Percentiles rank a stretch among this genome's conserved stretches.
These are phyloP conservation scores for Casaregolazyma suthepensis DNA, from an alignment of 1,139 yeast genomes.

Conservation along the genomic window DNA sequence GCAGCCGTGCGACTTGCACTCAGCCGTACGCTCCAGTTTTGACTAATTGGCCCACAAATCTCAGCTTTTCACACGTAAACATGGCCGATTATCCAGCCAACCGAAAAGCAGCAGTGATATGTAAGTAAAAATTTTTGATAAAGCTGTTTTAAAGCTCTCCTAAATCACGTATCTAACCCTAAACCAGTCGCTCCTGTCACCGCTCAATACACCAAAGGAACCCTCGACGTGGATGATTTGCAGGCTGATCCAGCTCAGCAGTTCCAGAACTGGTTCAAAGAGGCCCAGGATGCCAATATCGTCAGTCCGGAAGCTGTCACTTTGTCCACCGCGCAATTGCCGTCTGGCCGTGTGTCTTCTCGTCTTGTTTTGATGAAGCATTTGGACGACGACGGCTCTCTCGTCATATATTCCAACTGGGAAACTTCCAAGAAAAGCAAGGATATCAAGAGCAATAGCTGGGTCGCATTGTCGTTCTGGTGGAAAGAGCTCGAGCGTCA, in stretches of 20 bases:
- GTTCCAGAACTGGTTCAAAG: constrained; percentile 78
- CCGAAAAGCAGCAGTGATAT: constrained; percentile 14
- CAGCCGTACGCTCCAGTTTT: not conserved
- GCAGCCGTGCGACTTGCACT: too few relatives aligned
- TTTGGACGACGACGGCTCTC: constrained; percentile 68
- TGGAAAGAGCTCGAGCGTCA: constrained; percentile 91
- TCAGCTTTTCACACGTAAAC: not conserved
- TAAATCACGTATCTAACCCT: too few relatives aligned
- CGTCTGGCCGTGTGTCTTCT: constrained; percentile 81
- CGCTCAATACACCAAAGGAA: constrained; percentile 73
- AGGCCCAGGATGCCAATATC: constrained; percentile 55
- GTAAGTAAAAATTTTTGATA: constrained; percentile 8
- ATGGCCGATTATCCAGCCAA: constrained; percentile 5
- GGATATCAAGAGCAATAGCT: constrained; percentile 66
- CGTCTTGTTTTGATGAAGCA: constrained; percentile 84
- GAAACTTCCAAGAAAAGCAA: constrained; percentile 71
- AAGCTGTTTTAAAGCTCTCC: too few relatives aligned
- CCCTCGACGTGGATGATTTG: constrained; percentile 52
- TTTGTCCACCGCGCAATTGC: constrained; percentile 79
- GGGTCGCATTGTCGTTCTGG: constrained; percentile 82
- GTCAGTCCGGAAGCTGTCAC: constrained; percentile 73
- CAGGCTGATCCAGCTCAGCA: constrained; percentile 61
- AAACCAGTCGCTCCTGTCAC: constrained; percentile 86
- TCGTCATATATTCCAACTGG: constrained; percentile 91
- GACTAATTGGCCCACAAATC: not conserved